These are phyloP conservation scores for Wickerhamomyces chaumierensis DNA, from an alignment of 805 yeast genomes.

Conservation along the genomic window DNA sequence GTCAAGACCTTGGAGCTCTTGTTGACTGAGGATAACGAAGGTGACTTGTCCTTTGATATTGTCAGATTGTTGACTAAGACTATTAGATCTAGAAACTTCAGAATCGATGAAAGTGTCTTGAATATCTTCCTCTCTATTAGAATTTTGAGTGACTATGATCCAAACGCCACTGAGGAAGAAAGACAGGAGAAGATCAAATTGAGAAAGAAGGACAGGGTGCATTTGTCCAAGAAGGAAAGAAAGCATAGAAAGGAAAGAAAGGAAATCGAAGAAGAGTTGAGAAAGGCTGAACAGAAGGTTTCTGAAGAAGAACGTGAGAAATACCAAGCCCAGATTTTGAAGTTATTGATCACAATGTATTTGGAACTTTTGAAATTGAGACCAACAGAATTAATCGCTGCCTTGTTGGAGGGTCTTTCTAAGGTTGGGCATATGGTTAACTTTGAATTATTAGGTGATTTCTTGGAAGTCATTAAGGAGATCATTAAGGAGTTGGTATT, in stretches of 20 bases:
- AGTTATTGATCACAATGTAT: constrained; percentile 60
- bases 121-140: constrained; percentile 61
- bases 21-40: constrained; percentile 72
- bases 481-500: constrained; percentile 39
- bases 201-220: constrained; percentile 81
- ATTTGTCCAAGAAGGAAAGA: constrained; percentile 80
- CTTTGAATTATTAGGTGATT: constrained; percentile 85
- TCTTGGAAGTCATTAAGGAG: constrained; percentile 81
- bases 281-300: constrained; percentile 76
- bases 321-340: constrained; percentile 75
- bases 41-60: constrained; percentile 69
- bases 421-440: constrained; percentile 88
- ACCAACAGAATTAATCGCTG: constrained; percentile 60
- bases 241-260: constrained; percentile 81
- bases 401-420: constrained; percentile 86
- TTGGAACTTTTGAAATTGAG: constrained; percentile 62
- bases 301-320: constrained; percentile 81
- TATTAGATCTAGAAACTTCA: constrained; percentile 59
- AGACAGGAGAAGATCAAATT: constrained; percentile 36
- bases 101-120: constrained; percentile 75
- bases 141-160: constrained; percentile 61
- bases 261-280: constrained; percentile 81
- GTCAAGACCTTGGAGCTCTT: constrained; percentile 56
- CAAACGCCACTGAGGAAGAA: constrained; percentile 39
- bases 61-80: constrained; percentile 59